Base-by-base conservation (phyloP, 2,329 filamentous ascomycete genomes). In the Calonectria pseudoreteaudii region DNA sequence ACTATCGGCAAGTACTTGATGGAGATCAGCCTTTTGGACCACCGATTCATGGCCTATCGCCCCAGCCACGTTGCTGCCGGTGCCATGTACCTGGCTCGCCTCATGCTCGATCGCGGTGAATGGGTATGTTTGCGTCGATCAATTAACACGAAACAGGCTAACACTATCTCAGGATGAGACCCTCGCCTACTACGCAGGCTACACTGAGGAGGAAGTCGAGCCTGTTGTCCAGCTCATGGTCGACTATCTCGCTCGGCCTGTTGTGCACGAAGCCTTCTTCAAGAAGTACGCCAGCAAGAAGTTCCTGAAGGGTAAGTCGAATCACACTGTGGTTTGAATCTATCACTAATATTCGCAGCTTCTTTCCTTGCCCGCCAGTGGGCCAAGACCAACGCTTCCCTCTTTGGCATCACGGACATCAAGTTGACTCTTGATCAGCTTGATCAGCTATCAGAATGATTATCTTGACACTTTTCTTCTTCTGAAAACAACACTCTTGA, bases 271-370 rank as follows among this genome's bases (percentile, higher is more conserved):
- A 84, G 97, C 97, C 47, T 98, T 99, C 90, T 98, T 98, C 90
- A 98, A 98, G 91, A 99, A 99, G 87, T 99, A 99, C 85, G 97
- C 97, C 71, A 98, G 95, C 91, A 99, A 98, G 90, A 98, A 98
- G 87, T 99, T 98, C 87, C 88, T 98, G 81, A 99, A 99, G 89
- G 96, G 96, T 98, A 92, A 87, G 90, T 80, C n/a, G 71, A 28
- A 34, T 36, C 20, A 41, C 26, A 5, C 5, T 16, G 16, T 30
- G 14, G 4, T 26, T 41, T 10, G 58, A 71, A 30, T 23, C 18
- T 7, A 6, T 10, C 23, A 13, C 56, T 62, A 62, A 62, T n/a
- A 28, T n/a, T 11, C 3, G 7, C 53, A 98, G 96, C 95, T 80
- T 98, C 96, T 31, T 95, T 98, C 80, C 90, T 98, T 75, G 94